Evolutionary conservation across 495 filamentous ascomycete species (phyloP), one percentile per base, ranked within the genome.

Genomic region (Penicillium steckii): DNA sequence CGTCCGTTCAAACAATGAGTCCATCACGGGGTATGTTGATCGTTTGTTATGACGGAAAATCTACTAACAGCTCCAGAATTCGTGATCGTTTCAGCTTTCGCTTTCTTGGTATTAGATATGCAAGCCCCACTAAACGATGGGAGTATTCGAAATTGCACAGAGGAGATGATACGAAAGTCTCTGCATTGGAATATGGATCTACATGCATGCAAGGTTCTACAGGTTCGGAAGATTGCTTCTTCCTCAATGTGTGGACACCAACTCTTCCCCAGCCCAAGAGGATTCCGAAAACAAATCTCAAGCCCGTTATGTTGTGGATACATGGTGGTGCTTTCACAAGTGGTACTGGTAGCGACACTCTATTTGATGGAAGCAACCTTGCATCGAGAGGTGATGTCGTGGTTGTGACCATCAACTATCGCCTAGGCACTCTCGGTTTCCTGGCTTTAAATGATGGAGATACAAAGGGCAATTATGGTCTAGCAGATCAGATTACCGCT

Each of bases 191-290:
- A 9, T 59, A 58, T 30, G 57, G 63, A 3, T 52, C 56, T 1
- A 27, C 32, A 8, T 66, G 63, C 24, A 9, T 45, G 7, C 57
- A 64, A 45, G 51, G 53, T 9, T 44, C 59, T 2, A 55, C 25
- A 7, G 62, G 56, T n/a, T 48, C 63, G 19, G 64, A 67, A 49
- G 64, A 67, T 44, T 67, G 76, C 46, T 58, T 74, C 23, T 72
- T 72, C 48, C 50, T 79, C 22, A 77, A 78, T 44, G 63, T 79
- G 12, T 69, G 79, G n/a, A 79, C 81, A 9, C 67, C 72, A 17
- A 73, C 73, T 47, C 64, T 77, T 15, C 74, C 71, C 15, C 65
- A 65, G 21, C 49, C 63, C 43, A 55, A 18, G 52, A 53, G 15
- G 27, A 52, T 22, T 9, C 26, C 60, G 4, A 55, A 55, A 17